Conservation (phyloP, 1,139 yeast genomes). For the Saccharomyces uvarum region DNA sequence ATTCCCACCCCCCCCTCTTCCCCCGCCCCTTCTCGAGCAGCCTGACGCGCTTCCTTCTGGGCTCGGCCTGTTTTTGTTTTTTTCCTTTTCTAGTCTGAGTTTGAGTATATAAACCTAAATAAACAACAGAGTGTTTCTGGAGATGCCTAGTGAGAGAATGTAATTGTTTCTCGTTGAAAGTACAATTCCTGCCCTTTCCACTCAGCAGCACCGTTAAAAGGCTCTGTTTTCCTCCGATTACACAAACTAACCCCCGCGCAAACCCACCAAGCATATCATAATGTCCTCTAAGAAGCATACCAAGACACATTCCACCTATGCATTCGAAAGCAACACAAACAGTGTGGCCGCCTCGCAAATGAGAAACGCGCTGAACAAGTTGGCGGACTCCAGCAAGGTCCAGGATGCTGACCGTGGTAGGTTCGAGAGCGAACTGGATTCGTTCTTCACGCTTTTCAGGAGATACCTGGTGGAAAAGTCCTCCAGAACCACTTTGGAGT, state of each 20-base stretch:
- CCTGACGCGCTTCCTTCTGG: not conserved
- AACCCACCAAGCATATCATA: not conserved
- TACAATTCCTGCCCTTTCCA: not conserved
- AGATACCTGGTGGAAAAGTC: conserved; percentile 88
- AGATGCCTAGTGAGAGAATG: not conserved
- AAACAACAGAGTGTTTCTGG: not conserved
- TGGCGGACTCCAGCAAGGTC: conserved; percentile 67
- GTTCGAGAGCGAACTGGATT: conserved; percentile 91
- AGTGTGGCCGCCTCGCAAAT: conserved; percentile 95
- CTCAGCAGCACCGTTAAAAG: not conserved
- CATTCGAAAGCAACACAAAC: conserved; percentile 91
- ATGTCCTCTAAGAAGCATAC: conserved; percentile 48
- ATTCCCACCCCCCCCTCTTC: not conserved
- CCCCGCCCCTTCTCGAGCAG: conserved; percentile 1
- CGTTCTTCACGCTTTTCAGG: conserved; percentile 87
- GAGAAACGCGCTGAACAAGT: conserved; percentile 88
- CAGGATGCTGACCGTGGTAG: conserved; percentile 51
- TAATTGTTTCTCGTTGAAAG: not conserved
- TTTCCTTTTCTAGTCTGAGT: not conserved
- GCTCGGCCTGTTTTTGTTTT: not conserved
- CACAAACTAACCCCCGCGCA: not conserved
- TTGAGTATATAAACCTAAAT: not conserved
- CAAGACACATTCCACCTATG: conserved; percentile 63
- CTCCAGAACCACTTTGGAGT: conserved; percentile 61
- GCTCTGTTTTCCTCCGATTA: not conserved